Conservation (phyloP, 139 green algal species). For the Picochlorum costavermella region DNA sequence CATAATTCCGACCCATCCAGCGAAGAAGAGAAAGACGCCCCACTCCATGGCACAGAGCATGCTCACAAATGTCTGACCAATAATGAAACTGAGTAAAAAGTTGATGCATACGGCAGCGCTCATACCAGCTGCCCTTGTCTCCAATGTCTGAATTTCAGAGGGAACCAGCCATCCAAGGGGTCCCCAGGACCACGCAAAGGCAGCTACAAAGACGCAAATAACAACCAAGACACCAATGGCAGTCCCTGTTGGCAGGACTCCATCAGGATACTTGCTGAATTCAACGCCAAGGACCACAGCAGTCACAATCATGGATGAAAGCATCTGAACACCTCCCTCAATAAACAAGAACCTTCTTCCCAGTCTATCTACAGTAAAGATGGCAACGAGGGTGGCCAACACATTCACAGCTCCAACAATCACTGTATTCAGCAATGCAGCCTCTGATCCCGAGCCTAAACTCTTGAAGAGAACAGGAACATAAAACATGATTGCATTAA, state of each 20-base stretch:
- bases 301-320: constrained; percentile 37
- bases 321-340: constrained; percentile 33
- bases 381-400: constrained; percentile 42
- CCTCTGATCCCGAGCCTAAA: constrained; percentile 26
- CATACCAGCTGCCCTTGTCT: constrained; percentile 32
- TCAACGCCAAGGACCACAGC: constrained; percentile 34
- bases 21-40: constrained; percentile 62
- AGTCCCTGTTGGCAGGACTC: constrained; percentile 13
- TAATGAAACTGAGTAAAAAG: constrained; percentile 59
- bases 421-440: constrained; percentile 41
- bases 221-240: constrained; percentile 42
- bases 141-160: constrained; percentile 48
- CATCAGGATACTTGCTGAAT: constrained; percentile 19
- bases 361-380: constrained; percentile 44
- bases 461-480: constrained; percentile 38
- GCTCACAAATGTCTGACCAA: constrained; percentile 62
- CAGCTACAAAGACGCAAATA: constrained; percentile 65
- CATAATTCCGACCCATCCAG: constrained; percentile 55
- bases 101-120: constrained; percentile 44
- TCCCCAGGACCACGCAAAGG: constrained; percentile 69
- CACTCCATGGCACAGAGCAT: constrained; percentile 54
- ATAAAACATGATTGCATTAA: constrained; percentile 60
- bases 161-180: constrained; percentile 65
- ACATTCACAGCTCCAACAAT: constrained; percentile 51
- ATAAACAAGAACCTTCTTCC: constrained; percentile 48